Base-by-base conservation (phyloP, 768 basidiomycete genomes). In the Coprinopsis cinerea region DNA sequence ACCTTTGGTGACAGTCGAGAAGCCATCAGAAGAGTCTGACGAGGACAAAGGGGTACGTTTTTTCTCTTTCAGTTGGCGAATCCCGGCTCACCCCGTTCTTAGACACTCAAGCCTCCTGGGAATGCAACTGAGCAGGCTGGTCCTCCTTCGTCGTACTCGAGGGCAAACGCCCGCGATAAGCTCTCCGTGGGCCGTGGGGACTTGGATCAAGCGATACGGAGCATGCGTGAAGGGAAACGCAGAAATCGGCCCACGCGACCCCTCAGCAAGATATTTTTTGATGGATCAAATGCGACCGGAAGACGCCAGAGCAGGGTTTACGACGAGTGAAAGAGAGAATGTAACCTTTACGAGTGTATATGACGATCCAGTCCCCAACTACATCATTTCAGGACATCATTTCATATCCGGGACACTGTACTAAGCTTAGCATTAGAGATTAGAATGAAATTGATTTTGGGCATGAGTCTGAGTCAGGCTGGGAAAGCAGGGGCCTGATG, bases 171-270 rank as follows among this genome's bases (percentile, higher is more conserved):
- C 23, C 70, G 74, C 41, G 76, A 73, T 35, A 68, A 67, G 44
- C 69, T 68, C 27, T 84, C 88, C 1, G 61, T 88, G 53, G 82
- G 83, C 5, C 78, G 84, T 30, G 92, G 92, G 9, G 85, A 86
- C 48, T 66, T 95, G 26, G 92, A 97, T 55, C 79, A 88, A 58
- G 88, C 87, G 1, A 85, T 97, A 34, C 82, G 87, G 15, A 91
- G 83, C 53, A 78, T 92, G 71, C 78, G 79, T 37, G 78, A 77
- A 42, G 91, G 82, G 28, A 79, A 74, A 61, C 71, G 78, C 40
- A 70, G 81, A 53, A 67, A 64, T 23, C 73, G 79, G 40, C 70
- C 71, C 17, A 57, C 61, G 6, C 70, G 82, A 41, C 84, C 82
- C 2, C 62, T 87, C 47, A 88, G 85, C 69, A 88, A 85, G 74